These are phyloP conservation scores for Aspergillus quadricinctus DNA, from an alignment of 2,329 filamentous ascomycete genomes.

Conservation along the genomic window DNA sequence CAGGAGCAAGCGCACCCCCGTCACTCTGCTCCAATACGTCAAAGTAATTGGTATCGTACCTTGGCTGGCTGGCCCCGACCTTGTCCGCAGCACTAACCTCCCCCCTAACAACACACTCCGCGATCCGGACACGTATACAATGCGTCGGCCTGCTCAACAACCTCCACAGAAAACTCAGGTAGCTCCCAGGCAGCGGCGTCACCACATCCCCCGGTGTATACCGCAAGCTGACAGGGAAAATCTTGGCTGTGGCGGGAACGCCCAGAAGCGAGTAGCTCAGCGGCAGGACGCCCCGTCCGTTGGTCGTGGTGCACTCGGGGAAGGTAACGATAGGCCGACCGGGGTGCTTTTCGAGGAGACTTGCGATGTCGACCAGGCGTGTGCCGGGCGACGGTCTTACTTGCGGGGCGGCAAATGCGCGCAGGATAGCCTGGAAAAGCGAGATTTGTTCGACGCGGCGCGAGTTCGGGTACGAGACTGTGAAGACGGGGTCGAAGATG, in stretches of 20 bases:
- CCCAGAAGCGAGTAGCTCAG: constrained; percentile 73
- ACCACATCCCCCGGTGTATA: constrained; percentile 88
- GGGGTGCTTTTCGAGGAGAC: constrained; percentile 64
- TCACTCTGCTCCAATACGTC: constrained; percentile 40
- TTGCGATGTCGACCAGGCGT: constrained; percentile 57
- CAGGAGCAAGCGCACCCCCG: constrained; percentile 34
- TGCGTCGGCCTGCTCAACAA: constrained; percentile 81
- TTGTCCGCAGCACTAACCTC: constrained; percentile 17
- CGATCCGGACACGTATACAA: constrained; percentile 85
- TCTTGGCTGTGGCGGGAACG: constrained; percentile 62
- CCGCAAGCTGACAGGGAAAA: constrained; percentile 86
- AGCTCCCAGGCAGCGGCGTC: constrained; percentile 76
- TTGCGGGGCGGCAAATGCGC: constrained; percentile 62
- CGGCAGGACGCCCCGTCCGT: constrained; percentile 83
- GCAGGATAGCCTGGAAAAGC: constrained; percentile 68
- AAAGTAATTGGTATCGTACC: constrained; percentile 44
- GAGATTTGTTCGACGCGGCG: constrained; percentile 71
- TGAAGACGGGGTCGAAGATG: constrained; percentile 95
- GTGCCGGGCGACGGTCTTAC: constrained; percentile 44
- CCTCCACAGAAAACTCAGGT: constrained; percentile 74
- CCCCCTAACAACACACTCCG: constrained; percentile 57
- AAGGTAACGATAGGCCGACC: constrained; percentile 78
- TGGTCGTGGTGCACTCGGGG: constrained; percentile 90
- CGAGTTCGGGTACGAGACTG: constrained; percentile 71
- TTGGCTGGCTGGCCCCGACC: constrained; percentile 17